Base-by-base conservation (phyloP, 352 stramenopile species). In the Phytophthora sojae region DNA sequence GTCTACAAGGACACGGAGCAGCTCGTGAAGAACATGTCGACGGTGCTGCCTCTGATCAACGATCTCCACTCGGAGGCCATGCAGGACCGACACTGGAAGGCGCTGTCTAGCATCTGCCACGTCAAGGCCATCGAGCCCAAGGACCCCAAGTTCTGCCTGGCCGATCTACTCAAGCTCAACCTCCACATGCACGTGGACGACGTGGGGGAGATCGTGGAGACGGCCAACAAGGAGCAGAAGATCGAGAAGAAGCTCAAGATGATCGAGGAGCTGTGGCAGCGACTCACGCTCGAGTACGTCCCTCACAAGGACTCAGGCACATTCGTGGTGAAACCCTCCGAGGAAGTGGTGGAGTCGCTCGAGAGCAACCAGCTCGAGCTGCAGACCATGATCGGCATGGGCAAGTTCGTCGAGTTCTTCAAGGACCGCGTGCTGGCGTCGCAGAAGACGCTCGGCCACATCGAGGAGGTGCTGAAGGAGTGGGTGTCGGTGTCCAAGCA, bases 61-160 rank as follows among this genome's bases (percentile, higher is more conserved):
- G 97, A 99, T 57, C 80, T 99, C 37, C 96, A 99, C 79, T 98
- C 92, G 1, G 89, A 98, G 60, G 91, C 95, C 26, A 98, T 99
- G 85, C 90, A 97, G 58, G 79, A 96, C 52, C 91, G 96, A 4
- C 96, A 99, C 79, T 99, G 96, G 96, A 91, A 93, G 66, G 88
- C 85, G 11, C 66, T 98, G 8, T 95, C 92, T 11, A 73, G 67
- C 3, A 92, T 96, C 42, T 96, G 88, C 47, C 90, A 95, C 29
- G 89, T 96, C n/a, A 96, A 96, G 57, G 84, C 87, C 0, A 96
- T 96, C 35, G 87, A 94, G 15, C 88, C 88, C 1, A 93, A 93
- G 39, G 87, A 95, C 45, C 79, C 86, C 0, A 96, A 95, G 54
- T 93, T 96, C 55, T 91, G 69, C 21, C 79, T 96, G n/a, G 90